Evolutionary conservation across 2,329 filamentous ascomycete species (phyloP), one percentile per base, ranked within the genome.

Genomic region (Teratosphaeria pseudoeucalypti): DNA sequence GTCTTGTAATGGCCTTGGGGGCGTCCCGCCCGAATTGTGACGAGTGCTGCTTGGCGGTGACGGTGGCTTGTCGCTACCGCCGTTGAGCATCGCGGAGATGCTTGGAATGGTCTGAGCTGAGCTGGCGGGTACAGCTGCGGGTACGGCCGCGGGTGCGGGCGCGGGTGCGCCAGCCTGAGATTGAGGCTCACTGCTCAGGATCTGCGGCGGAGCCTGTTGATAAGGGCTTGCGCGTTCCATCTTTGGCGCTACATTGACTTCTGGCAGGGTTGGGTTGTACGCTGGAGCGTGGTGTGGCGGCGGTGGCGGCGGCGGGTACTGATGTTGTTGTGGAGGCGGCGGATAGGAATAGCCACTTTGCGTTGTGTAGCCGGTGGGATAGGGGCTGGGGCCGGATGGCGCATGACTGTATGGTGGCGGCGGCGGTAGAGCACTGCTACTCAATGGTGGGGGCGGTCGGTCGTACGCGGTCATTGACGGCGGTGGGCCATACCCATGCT

Each of bases 81-180:
- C 72, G 60, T 76, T 77, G 58, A 78, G 74, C 61, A 78, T 72
- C 11, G 79, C 71, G 16, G 73, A 78, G 59, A 84, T 82, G 63
- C 79, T 81, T 9, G 83, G 83, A 32, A 85, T 82, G 19, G 70
- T 73, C 34, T 71, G 70, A 19, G 66, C 68, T 26, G 69, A 70
- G 34, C 63, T 69, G 6, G 59, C 58, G 14, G 66, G 73, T 75
- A 7, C 58, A 14, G 66, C 73, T 75, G 80, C 69, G 12, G 34
- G 26, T 16, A 27, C 43, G 29, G 32, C 23, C 23, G 29, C 58
- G 16, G 66, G 73, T 75, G 80, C 69, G 12, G 34, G 26, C 9
- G 49, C 27, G 29, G 32, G 71, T 12, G 66, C 73, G 64, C 72
- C 71, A 59, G 73, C 65, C 32, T 74, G 67, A 12, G 73, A 71